A percentile compares a stretch with the other conserved stretches of the same genome.
These are phyloP conservation scores for Apiospora sp. DNA, from an alignment of 2,329 filamentous ascomycete genomes.

Conservation along the genomic window DNA sequence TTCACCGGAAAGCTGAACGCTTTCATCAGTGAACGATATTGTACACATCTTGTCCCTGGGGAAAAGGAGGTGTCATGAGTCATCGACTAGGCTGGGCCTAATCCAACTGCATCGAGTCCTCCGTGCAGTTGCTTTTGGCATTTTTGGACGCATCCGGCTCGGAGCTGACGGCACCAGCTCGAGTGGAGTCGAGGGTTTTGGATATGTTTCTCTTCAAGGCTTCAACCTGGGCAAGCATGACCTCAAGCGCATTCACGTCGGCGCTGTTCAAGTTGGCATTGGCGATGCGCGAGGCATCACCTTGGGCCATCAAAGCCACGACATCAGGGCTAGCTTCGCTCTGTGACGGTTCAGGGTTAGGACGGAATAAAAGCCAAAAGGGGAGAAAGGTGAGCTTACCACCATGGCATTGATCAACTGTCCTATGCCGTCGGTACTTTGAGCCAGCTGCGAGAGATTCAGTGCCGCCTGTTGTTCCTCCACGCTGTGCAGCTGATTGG, in stretches of 20 bases:
- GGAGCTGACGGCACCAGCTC: background rate
- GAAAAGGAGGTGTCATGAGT: background rate
- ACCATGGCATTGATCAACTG: conserved; percentile 67
- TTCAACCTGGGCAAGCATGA: conserved; percentile 57
- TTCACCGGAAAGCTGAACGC: background rate
- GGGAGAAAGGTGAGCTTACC: conserved; percentile 55
- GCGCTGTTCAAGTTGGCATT: conserved; percentile 48
- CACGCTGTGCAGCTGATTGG: conserved; percentile 47
- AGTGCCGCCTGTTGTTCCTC: conserved; percentile 73
- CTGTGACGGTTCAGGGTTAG: conserved; percentile 38
- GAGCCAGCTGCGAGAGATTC: conserved; percentile 65
- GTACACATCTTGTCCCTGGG: conserved; percentile 12
- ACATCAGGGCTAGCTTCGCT: conserved; percentile 53
- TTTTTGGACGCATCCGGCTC: background rate
- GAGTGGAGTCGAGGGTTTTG: conserved; percentile 17
- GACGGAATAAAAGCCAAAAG: too few species aligned
- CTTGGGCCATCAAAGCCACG: conserved; percentile 58
- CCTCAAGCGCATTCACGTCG: conserved; percentile 56
- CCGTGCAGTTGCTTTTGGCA: background rate
- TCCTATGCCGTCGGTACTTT: conserved; percentile 57
- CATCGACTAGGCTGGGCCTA: background rate
- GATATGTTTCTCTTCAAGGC: conserved; percentile 51
- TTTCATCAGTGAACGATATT: background rate
- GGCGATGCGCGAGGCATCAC: conserved; percentile 53
- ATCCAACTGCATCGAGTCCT: conserved; percentile 15